Percentiles rank a stretch among this genome's conserved stretches.
phyloP scores from a whole-genome alignment of 2,329 filamentous ascomycete species.

The Colletotrichum chrysophilum region DNA sequence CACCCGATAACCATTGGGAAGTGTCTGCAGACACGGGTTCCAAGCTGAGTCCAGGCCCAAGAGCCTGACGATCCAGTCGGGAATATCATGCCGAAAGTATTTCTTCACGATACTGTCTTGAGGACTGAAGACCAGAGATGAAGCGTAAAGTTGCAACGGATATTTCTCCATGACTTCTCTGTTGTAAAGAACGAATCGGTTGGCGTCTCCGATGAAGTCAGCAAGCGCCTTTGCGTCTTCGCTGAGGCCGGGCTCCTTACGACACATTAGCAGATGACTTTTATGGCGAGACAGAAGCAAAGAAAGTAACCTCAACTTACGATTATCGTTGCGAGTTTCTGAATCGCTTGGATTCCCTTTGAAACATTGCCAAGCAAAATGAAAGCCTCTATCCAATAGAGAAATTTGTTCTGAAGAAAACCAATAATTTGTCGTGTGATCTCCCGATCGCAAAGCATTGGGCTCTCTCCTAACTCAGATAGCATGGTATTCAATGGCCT shows the following conservation, averaged over 20 bases:
- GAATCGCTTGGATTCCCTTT: accelerated
- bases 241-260: accelerated
- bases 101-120: accelerated
- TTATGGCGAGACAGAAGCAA: too few species aligned
- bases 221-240: accelerated
- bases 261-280: too few species aligned
- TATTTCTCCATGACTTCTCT: too few species aligned
- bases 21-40: accelerated
- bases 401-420: too few species aligned
- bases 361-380: too few species aligned
- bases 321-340: accelerated
- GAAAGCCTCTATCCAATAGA: accelerated
- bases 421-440: accelerated
- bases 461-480: too few species aligned
- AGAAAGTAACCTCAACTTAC: accelerated
- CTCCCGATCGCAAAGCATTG: accelerated
- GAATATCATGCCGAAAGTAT: accelerated
- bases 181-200: too few species aligned
- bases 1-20: too few species aligned
- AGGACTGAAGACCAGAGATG: accelerated
- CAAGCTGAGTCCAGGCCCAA: accelerated
- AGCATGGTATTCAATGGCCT: too few species aligned
- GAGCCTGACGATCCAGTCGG: accelerated
- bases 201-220: too few species aligned
- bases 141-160: too few species aligned